Base-by-base conservation (phyloP, 1,284 basidiomycete genomes). In the Puccinia hordei region DNA sequence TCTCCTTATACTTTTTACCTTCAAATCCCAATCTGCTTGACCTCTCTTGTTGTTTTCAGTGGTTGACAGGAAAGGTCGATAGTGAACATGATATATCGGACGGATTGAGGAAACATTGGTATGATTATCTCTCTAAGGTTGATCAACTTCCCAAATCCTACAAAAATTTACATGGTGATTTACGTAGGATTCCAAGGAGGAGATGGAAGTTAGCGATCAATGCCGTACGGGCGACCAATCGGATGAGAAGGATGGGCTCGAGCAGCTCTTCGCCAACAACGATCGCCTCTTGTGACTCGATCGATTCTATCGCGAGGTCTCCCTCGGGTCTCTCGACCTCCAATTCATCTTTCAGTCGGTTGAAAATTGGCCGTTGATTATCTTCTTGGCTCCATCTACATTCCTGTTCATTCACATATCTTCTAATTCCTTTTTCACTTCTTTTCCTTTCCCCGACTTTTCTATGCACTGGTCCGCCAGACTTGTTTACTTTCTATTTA, bases 151-250 rank as follows among this genome's bases (percentile, higher is more conserved):
- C 8, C 33, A 33, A 65, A 24, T 33, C n/a, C n/a, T n/a, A n/a
- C n/a, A n/a, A n/a, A n/a, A n/a, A n/a, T n/a, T n/a, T n/a, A n/a
- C n/a, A n/a, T n/a, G n/a, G 35, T 33, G 12, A n/a, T 6, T 33
- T 65, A 6, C 22, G 6, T 38, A 78, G 75, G 75, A 65, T 51
- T 9, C 61, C 75, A 30, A 51, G 65, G 41, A 51, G 75, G 44
- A 51, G 55, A 44, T 85, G 85, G 85, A 84, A 85, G 71, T 76
- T 83, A 44, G 85, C 85, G 13, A 84, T 86, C 75, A 83, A 84
- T 30, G 83, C 85, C 0, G 85, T 86, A 22, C 82, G 84, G 9
- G 85, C 85, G 10, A 83, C 82, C 41, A 84, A 85, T 73, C 83
- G 84, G 81, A 84, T 86, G 81, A 80, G 83, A 53, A 83, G 83